Base-by-base conservation (phyloP, 768 basidiomycete genomes). In the Mycena latifolia region DNA sequence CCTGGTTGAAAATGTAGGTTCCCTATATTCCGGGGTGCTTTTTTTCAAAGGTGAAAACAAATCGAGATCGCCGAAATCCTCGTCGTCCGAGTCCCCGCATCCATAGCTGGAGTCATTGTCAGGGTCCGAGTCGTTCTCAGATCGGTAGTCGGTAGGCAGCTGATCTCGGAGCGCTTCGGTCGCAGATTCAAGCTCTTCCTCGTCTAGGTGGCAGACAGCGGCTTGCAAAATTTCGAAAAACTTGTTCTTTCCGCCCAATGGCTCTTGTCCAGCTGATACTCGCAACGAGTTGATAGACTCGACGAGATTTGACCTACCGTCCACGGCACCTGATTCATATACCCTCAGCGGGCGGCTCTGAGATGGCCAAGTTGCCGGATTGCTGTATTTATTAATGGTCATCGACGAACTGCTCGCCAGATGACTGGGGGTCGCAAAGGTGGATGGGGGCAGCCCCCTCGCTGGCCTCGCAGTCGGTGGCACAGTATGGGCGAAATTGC, bases 201-300 rank as follows among this genome's bases (percentile, higher is more conserved):
- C 57, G 2, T 55, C 52, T 37, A 60, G 2, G 3, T 35, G 47
- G 43, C 37, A 55, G 9, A 60, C 37, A 29, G 43, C 20, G 17
- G 28, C 54, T 17, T 55, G 17, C 35, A 60, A 25, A 39, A 55
- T 27, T 37, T 59, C n/a, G 25, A 60, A 48, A 15, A 61, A 66
- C 24, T 45, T 55, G 54, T 51, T 52, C 9, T 28, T 52, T 27
- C 27, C 20, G 3, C 50, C 29, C 29, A 56, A 28, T 31, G 46
- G 25, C 41, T 45, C 47, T 60, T 66, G 28, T 8, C 37, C 54
- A 11, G 59, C 55, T 25, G 54, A 33, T 14, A 35, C 31, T n/a
- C 65, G 53, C 15, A 66, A 15, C 17, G 59, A 31, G 58, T 61
- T 51, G 58, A 66, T 37, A 20, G 31, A 54, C 56, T 66, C 35